These are phyloP conservation scores for Corymbia citriodora DNA, from an alignment of 441 rosid genomes.

Conservation along the genomic window DNA sequence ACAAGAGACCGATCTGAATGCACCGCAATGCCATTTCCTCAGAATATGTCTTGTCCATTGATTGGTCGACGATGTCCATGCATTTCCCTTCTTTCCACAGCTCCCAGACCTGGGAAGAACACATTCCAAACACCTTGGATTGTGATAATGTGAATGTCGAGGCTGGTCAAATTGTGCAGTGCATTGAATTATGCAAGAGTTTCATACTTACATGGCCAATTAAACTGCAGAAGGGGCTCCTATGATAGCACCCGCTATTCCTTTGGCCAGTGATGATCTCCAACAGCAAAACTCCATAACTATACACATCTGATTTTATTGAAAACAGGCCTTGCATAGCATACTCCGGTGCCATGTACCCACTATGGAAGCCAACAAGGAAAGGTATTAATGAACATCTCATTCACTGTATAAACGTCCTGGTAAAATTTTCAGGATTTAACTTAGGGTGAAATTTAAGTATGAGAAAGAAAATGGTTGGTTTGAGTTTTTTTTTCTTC, in stretches of 20 bases:
- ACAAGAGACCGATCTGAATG: constrained; percentile 3
- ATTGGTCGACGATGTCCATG: too few species aligned
- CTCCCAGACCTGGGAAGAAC: background rate
- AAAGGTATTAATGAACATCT: background rate
- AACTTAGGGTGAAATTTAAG: too few species aligned
- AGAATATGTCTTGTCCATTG: too few species aligned
- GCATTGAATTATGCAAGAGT: background rate
- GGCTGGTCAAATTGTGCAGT: background rate
- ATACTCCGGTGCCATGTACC: background rate
- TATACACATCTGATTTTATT: background rate
- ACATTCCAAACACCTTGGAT: too few species aligned
- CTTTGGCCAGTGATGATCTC: background rate
- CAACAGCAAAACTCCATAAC: background rate
- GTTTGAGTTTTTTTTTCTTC: too few species aligned
- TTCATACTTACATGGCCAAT: background rate
- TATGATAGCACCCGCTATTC: background rate
- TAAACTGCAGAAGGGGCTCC: background rate
- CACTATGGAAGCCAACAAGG: background rate
- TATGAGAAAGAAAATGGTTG: too few species aligned
- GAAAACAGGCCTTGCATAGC: background rate
- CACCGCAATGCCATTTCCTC: background rate
- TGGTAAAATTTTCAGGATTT: too few species aligned
- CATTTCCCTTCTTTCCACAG: background rate
- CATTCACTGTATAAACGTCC: background rate
- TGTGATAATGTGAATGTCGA: background rate